phyloP scores from a whole-genome alignment of 2,329 filamentous ascomycete genomes.

The Calonectria pseudoreteaudii region DNA sequence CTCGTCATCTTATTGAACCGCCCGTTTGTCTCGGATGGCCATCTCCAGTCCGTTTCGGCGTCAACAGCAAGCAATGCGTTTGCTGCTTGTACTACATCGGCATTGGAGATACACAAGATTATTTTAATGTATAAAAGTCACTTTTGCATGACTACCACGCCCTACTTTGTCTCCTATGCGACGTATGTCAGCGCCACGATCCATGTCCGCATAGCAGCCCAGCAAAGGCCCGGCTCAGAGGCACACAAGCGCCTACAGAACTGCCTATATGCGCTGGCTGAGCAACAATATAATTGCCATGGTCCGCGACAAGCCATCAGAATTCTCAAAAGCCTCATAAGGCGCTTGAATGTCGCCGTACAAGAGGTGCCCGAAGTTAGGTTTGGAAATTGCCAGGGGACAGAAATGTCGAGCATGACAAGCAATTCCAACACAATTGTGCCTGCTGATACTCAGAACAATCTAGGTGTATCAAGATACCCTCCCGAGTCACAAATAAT shows the following conservation, averaged over 20 bases:
- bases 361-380: neutral
- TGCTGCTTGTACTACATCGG: slow-evolving; percentile 56
- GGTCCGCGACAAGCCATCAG: slow-evolving; percentile 21
- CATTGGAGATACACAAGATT: slow-evolving; percentile 55
- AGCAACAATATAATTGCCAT: slow-evolving; percentile 54
- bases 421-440: neutral
- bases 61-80: slow-evolving; percentile 55
- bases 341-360: neutral
- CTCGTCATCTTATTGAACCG: slow-evolving; percentile 63
- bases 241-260: slow-evolving; percentile 53
- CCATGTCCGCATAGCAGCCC: slow-evolving; percentile 61
- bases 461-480: neutral
- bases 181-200: slow-evolving; percentile 66
- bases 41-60: slow-evolving; percentile 54
- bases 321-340: slow-evolving; percentile 24
- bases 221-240: slow-evolving; percentile 51
- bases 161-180: slow-evolving; percentile 65
- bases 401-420: neutral
- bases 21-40: slow-evolving; percentile 61
- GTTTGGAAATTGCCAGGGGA: neutral
- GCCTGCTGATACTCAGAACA: neutral
- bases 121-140: slow-evolving; percentile 54
- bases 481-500: neutral
- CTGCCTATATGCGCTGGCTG: slow-evolving; percentile 56
- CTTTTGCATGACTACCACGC: slow-evolving; percentile 57